Base-by-base conservation (phyloP, 805 yeast genomes). In the Scheffersomyces coipomensis region DNA sequence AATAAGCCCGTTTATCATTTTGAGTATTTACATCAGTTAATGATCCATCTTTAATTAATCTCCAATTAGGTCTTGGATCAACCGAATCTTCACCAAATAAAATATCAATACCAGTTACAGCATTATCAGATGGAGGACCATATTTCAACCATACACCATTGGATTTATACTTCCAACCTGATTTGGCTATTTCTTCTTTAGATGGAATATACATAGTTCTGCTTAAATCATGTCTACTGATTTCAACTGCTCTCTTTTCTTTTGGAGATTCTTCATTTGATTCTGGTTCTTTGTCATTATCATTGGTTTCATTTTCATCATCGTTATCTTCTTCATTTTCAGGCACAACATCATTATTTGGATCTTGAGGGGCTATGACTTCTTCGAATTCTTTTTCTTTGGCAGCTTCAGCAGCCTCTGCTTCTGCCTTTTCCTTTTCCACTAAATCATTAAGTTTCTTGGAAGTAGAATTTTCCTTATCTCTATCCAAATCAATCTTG, bases 1-100 rank as follows among this genome's bases (percentile, higher is more conserved):
- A 27, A 30, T 55, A 63, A 2, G 64, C 60, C 5, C 42, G 48
- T 19, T 46, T 43, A 23, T 46, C 55, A 6, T 42, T 35, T 13
- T 58, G 52, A 16, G 47, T 46, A 3, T 53, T 47, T 2, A 58
- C 42, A 12, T 48, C 60, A 11, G 21, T 16, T 5, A 68, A 29
- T 0, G 64, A 60, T 5, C 45, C 44, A 3, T 33, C 35, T 22
- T 46, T 44, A 3, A 69, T 40, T 6, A 77, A 47, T 2, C 56
- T 46, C 96, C 96, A 89, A 34, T 76, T 76, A 0, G 79, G 78
- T 39, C 96, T 68, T 3, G 96, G 95, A 37, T 88, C 96, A 3
- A 76, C 79, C 1, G 86, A 83, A 46, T 81, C 87, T 2, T 58
- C 54, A 1, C 95, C 95, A 64, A 80, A 89, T 25, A 90, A 61